Evolutionary conservation across 768 basidiomycete species (phyloP).

Genomic region (Suillus plorans): DNA sequence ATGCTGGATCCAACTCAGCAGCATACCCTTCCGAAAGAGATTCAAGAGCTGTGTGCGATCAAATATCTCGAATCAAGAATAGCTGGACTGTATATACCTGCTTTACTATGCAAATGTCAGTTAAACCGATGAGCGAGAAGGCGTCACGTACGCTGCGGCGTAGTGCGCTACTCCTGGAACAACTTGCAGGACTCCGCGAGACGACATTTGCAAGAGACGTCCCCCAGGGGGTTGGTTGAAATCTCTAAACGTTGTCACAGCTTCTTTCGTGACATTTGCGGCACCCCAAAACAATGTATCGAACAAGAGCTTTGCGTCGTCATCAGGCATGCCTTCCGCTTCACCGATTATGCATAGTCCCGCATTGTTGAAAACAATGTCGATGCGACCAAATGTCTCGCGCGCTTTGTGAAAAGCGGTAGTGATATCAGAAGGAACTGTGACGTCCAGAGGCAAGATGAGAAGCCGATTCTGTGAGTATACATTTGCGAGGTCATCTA

Average conservation of each 20-base stretch:
- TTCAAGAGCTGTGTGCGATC: slow-evolving; percentile 32
- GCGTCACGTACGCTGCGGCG: slow-evolving; percentile 26
- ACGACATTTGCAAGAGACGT: slow-evolving; percentile 37
- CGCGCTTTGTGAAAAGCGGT: slow-evolving; percentile 35
- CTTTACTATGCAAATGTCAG: slow-evolving; percentile 21
- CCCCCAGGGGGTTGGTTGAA: slow-evolving; percentile 40
- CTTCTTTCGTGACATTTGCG: slow-evolving; percentile 31
- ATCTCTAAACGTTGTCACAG: slow-evolving; percentile 37
- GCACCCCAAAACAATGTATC: slow-evolving; percentile 42
- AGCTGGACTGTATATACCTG: slow-evolving; percentile 15
- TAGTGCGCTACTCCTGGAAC: slow-evolving; percentile 17
- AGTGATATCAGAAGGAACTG: slow-evolving; percentile 27
- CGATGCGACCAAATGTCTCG: slow-evolving; percentile 40
- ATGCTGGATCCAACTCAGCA: slow-evolving; percentile 42
- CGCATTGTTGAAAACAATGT: slow-evolving; percentile 49
- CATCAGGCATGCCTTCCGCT: slow-evolving; percentile 37
- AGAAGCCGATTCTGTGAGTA: slow-evolving; percentile 34
- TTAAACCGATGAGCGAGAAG: not conserved
- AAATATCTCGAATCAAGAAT: not conserved
- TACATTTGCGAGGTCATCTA: slow-evolving; percentile 27
- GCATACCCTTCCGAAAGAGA: slow-evolving; percentile 38
- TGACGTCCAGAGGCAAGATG: slow-evolving; percentile 41
- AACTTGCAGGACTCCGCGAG: slow-evolving; percentile 25
- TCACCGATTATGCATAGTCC: slow-evolving; percentile 31
- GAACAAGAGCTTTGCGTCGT: slow-evolving; percentile 34